phyloP scores from a whole-genome alignment of 768 basidiomycete genomes.

The Lactifluus volemus region DNA sequence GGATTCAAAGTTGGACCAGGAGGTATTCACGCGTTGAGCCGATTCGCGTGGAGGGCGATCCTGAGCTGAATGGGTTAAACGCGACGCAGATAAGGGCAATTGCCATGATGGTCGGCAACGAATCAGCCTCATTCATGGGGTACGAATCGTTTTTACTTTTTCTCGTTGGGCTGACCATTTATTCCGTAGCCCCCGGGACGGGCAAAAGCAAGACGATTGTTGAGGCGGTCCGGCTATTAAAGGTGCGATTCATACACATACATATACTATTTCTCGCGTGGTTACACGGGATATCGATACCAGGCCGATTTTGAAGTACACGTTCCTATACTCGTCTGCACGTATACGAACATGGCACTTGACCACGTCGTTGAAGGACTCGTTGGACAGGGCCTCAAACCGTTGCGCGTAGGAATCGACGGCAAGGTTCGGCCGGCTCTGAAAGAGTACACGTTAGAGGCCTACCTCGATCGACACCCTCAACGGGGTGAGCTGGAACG shows the following conservation, averaged over 20 bases:
- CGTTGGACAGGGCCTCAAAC: slow-evolving; percentile 48
- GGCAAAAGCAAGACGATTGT: slow-evolving; percentile 92
- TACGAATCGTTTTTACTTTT: slow-evolving; percentile 29
- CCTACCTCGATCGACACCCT: slow-evolving; percentile 53
- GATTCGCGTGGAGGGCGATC: slow-evolving; percentile 69
- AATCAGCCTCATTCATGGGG: slow-evolving; percentile 80
- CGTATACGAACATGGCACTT: slow-evolving; percentile 89
- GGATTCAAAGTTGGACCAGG: slow-evolving; percentile 74
- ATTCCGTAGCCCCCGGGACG: slow-evolving; percentile 74
- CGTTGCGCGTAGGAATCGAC: slow-evolving; percentile 66
- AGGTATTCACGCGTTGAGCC: slow-evolving; percentile 56
- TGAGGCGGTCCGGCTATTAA: slow-evolving; percentile 73
- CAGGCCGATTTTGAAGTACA: slow-evolving; percentile 74
- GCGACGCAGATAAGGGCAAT: slow-evolving; percentile 71
- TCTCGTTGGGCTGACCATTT: background rate
- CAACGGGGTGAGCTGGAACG: slow-evolving; percentile 37
- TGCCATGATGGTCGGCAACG: slow-evolving; percentile 78
- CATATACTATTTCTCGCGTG: background rate
- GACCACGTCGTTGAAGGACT: slow-evolving; percentile 84
- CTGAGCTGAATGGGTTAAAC: slow-evolving; percentile 56
- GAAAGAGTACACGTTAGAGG: slow-evolving; percentile 49
- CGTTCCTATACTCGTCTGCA: slow-evolving; percentile 82
- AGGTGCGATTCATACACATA: slow-evolving; percentile 33
- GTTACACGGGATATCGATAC: slow-evolving; percentile 1
- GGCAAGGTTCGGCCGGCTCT: slow-evolving; percentile 53